A percentile compares a stretch with the other conserved stretches of the same genome.
Conservation (phyloP, 2,329 filamentous ascomycete species). For the Claviceps sp. region DNA sequence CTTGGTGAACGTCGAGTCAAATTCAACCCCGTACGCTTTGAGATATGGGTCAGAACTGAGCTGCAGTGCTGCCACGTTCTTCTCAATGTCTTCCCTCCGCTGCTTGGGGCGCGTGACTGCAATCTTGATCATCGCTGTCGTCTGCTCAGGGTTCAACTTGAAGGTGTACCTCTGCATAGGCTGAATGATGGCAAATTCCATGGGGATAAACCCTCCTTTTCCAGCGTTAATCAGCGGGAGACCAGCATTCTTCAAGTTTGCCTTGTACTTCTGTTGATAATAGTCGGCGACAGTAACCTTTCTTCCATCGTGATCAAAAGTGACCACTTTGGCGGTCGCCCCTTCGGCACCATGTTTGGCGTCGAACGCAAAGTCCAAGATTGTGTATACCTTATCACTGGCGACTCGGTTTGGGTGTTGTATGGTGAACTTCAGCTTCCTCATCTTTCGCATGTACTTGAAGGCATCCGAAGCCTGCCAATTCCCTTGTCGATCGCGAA, state of each 20-base stretch:
- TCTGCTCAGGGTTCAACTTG: constrained; percentile 52
- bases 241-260: constrained; percentile 29
- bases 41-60: constrained; percentile 62
- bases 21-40: constrained; percentile 56
- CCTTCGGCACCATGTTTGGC: constrained; percentile 30
- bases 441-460: constrained; percentile 38
- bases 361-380: constrained; percentile 38
- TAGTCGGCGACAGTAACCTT: constrained; percentile 37
- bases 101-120: constrained; percentile 64
- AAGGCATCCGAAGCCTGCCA: constrained; percentile 36
- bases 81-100: constrained; percentile 52
- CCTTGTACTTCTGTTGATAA: constrained; percentile 41
- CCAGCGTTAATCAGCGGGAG: constrained; percentile 47
- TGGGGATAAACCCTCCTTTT: constrained; percentile 41
- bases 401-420: constrained; percentile 33
- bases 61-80: constrained; percentile 42
- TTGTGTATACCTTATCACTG: constrained; percentile 34
- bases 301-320: constrained; percentile 39
- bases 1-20: constrained; percentile 49
- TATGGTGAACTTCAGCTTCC: constrained; percentile 43
- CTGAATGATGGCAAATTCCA: constrained; percentile 43
- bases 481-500: constrained; percentile 12
- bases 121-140: constrained; percentile 80
- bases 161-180: constrained; percentile 47
- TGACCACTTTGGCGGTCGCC: constrained; percentile 35